phyloP scores from a whole-genome alignment of 2,329 filamentous ascomycete species.

The Peltaster fructicola region DNA sequence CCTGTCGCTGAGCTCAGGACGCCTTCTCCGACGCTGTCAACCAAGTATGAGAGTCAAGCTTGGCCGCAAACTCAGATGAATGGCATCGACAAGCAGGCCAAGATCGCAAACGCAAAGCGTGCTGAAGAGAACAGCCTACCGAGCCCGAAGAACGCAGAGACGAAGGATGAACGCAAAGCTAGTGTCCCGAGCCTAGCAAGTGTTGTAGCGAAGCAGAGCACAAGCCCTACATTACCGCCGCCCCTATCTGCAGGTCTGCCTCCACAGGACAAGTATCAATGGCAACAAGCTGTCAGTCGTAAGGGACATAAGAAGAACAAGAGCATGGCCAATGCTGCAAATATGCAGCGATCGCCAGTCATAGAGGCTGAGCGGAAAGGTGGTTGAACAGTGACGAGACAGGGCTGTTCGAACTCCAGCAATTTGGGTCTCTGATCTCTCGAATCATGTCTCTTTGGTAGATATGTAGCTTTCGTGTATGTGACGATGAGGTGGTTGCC shows the following conservation, averaged over 20 bases:
- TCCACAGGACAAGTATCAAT: conserved; percentile 8
- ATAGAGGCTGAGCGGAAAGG: conserved; percentile 26
- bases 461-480: too few relatives aligned
- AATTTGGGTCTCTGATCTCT: too few relatives aligned
- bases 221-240: conserved; percentile 1
- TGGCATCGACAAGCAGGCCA: conserved; percentile 12
- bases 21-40: conserved; percentile 46
- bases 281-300: conserved; percentile 14
- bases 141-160: conserved; percentile 8
- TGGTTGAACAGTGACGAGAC: too few relatives aligned
- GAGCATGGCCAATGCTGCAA: conserved; percentile 10
- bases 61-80: conserved; percentile 10
- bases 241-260: conserved; percentile 2
- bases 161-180: conserved; percentile 11
- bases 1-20: conserved; percentile 59
- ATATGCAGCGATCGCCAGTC: conserved; percentile 22
- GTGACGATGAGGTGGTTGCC: too few relatives aligned
- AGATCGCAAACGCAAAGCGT: conserved; percentile 15
- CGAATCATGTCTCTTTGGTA: too few relatives aligned
- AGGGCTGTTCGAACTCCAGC: conserved; percentile 8
- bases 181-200: conserved; percentile 7
- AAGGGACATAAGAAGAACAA: conserved; percentile 21
- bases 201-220: too few relatives aligned
- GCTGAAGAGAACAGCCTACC: conserved; percentile 6
- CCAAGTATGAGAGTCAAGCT: conserved; percentile 32